phyloP scores from a whole-genome alignment of 2,329 filamentous ascomycete genomes.

The Colletotrichum sidae region DNA sequence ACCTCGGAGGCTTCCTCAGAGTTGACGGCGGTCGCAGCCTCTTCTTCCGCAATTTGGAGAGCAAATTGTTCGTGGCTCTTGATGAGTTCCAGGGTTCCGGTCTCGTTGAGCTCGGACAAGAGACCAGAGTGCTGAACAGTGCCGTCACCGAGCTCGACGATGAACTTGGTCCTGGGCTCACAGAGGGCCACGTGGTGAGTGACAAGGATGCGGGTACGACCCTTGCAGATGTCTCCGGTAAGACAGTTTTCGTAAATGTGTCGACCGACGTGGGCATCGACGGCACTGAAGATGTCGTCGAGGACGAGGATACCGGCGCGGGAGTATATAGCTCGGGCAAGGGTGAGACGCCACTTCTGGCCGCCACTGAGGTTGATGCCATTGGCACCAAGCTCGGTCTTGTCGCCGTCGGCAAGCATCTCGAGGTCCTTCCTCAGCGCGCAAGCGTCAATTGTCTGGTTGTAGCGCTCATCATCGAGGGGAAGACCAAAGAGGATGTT shows the following conservation, averaged over 20 bases:
- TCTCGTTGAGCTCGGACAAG: slow-evolving; percentile 71
- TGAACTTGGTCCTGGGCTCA: slow-evolving; percentile 77
- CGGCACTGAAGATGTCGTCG: slow-evolving; percentile 86
- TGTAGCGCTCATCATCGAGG: slow-evolving; percentile 75
- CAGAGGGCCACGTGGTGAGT: slow-evolving; percentile 83
- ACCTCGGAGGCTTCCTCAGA: slow-evolving; percentile 61
- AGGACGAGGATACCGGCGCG: slow-evolving; percentile 80
- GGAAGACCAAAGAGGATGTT: slow-evolving; percentile 85
- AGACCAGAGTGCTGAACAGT: slow-evolving; percentile 72
- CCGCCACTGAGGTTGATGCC: slow-evolving; percentile 88
- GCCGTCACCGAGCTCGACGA: slow-evolving; percentile 79
- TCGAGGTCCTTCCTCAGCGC: slow-evolving; percentile 81
- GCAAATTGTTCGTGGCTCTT: slow-evolving; percentile 65
- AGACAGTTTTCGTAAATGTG: slow-evolving; percentile 84
- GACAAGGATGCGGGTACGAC: slow-evolving; percentile 80
- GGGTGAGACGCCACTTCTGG: slow-evolving; percentile 84
- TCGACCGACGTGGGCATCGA: slow-evolving; percentile 84
- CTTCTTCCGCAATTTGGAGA: slow-evolving; percentile 60
- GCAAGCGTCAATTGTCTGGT: slow-evolving; percentile 77
- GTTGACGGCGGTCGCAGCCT: slow-evolving; percentile 64
- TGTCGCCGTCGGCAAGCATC: slow-evolving; percentile 80
- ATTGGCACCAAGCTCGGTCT: slow-evolving; percentile 85
- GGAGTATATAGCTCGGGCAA: slow-evolving; percentile 84
- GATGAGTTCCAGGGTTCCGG: slow-evolving; percentile 67
- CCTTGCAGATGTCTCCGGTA: slow-evolving; percentile 75